Evolutionary conservation across 2,329 filamentous ascomycete species (phyloP), one percentile per base, ranked within the genome.

Genomic region (Scytalidium lignicola): DNA sequence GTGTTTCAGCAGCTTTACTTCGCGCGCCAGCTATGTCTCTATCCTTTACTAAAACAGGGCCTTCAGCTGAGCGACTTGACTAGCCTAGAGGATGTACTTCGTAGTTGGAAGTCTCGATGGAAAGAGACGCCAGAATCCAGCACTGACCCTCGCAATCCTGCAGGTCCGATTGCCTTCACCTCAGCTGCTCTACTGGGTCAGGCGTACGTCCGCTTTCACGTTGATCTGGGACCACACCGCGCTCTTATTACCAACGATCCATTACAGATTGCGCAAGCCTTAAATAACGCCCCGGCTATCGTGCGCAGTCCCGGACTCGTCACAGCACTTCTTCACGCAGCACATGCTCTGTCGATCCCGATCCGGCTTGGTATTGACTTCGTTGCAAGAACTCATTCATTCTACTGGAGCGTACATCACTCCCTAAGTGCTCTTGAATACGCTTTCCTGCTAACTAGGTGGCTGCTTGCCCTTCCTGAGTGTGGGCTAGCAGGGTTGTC

Each of bases 1-100:
- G 64, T 89, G 23, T 76, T 88, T 10, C 85, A 89, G 58, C 83
- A 88, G 53, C 83, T 88, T 12, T 88, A 84, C 62, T 71, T 88
- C 32, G 64, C 86, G 21, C 85, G 85, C 57, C 80, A 85, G 21
- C 37, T 44, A 49, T 49, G 21, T 21, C 15, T 37, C 12, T 17
- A 15, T 37, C 41, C 15, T 5, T 29, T 15, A 32, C 46, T 12
- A 3, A 43, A 2, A 18, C 41, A 47, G 12, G 39, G 26, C 19
- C 41, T 54, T 2, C 42, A 39, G 1, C 67, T 71, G 0, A 76
- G 80, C 41, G 78, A 82, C 50, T 72, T 81, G 2, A 77, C 81
- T 32, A 75, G 80, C 44, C 73, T 80, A 2, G 70, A 72, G 1
- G 74, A 78, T 51, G 79, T 78, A 1, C 61, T 83, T 28, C 70